Evolutionary conservation across 2,329 filamentous ascomycete species (phyloP), one percentile per base, ranked within the genome.

Genomic region (Dactylellina parvicollis): DNA sequence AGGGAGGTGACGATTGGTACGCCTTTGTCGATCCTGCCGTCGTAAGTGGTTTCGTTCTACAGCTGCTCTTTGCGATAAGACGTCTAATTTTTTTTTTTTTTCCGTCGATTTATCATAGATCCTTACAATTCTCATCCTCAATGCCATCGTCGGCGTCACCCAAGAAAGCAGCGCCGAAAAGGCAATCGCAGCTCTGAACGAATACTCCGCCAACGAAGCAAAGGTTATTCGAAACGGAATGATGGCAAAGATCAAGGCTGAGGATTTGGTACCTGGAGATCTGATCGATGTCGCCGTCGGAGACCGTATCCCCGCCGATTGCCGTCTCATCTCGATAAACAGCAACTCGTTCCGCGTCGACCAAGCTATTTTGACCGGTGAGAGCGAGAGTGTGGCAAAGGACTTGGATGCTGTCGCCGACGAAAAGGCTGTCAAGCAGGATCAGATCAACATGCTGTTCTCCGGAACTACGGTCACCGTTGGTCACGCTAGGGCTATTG

Each of bases 161-260:
- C 95, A 99, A 85, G 95, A 99, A 85, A 97, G 92, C 82, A 97
- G 93, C 80, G 95, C 95, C 76, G 95, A 99, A 82, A 97, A 98
- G 84, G 95, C 95, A 56, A 99, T 99, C 80, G 93, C 95, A 24
- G 95, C 95, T 46, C 87, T 99, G 66, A 95, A 99, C 83, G 94
- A 99, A 86, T 99, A 99, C 83, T 98, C 94, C 28, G 95, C 95
- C 79, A 99, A 98, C 82, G 92, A 96, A 82, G 94, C 95, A 77
- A 99, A 94, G 80, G 94, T 96, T 59, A 82, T 96, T 70, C 91
- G 95, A 79, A 89, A 94, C 83, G 92, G 94, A 55, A 87, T 89
- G 77, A 84, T 94, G 75, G 87, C 89, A 76, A 88, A 90, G 77
- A 84, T 99, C 83, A 96, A 95, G 84, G 95, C 95, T n/a, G 95